Base-by-base conservation (phyloP, 1,284 basidiomycete species). In the Inonotus obliquus region DNA sequence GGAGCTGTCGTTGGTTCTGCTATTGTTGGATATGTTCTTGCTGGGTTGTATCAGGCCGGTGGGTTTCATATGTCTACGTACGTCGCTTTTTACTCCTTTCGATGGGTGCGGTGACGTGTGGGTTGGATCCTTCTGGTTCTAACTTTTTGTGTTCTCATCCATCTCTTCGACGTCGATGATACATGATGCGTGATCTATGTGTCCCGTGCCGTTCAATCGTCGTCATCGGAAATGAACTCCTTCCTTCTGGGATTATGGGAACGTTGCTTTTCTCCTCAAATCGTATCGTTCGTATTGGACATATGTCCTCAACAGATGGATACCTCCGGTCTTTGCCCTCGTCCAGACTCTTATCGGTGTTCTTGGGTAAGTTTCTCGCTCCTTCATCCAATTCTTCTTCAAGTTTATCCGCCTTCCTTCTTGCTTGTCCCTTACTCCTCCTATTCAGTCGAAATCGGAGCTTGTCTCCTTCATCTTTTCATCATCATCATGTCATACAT, bases 11-110 rank as follows among this genome's bases (percentile, higher is more conserved):
- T 92, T 4, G 82, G 84, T 6, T 87, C 88, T 1, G 85, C 86
- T 0, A 79, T 94, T 0, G 76, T 92, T 3, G 89, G 89, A 0
- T 91, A 88, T 67, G 76, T 86, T 4, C 76, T 90, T 41, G 82
- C 83, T 23, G 90, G 85, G 1, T 73, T 94, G 19, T 94, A 85
- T 72, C 78, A 77, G 45, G 82, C 88, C 0, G 90, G 79, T 1
- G 74, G 80, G 35, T 92, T 87, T 67, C 81, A 84, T 65, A 87
- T 94, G 82, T 92, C 89, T 11, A 94, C 92, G 85, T 92, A 70
- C 67, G 87, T 80, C n/a, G 47, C 35, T 29, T 47, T 51, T 45
- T 59, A 44, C 14, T 51, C 60, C 58, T 37, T 37, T 47, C 17
- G n/a, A n/a, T n/a, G n/a, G n/a, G n/a, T n/a, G n/a, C n/a, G n/a